A percentile compares a stretch with the other conserved stretches of the same genome.
Evolutionary conservation across 2,329 filamentous ascomycete species (phyloP).

Genomic region (Diplodia sapinea): DNA sequence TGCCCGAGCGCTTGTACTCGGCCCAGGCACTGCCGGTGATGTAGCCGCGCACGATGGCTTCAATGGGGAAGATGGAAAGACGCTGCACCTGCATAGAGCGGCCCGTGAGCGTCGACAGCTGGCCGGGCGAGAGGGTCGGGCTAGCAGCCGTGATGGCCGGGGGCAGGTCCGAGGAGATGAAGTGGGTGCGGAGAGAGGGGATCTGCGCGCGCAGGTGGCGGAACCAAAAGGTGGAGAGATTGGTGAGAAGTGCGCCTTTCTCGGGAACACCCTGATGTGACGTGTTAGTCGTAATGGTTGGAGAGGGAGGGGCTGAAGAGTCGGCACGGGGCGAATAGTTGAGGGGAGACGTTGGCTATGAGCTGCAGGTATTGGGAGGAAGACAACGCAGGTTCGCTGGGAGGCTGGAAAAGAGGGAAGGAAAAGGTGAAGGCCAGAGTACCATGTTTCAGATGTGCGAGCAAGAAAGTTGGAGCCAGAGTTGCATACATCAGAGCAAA

Average conservation of each 20-base stretch:
- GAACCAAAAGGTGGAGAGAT: conserved; percentile 74
- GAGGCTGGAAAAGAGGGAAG: background rate
- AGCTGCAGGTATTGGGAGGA: background rate
- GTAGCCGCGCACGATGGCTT: conserved; percentile 88
- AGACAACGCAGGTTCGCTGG: background rate
- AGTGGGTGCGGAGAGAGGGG: conserved; percentile 67
- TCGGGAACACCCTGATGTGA: conserved; percentile 62
- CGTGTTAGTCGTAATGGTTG: conserved; percentile 12
- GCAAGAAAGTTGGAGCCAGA: background rate
- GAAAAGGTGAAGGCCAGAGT: background rate
- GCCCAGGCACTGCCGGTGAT: conserved; percentile 84
- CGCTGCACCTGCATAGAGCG: conserved; percentile 80
- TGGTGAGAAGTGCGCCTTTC: conserved; percentile 71
- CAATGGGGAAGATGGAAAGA: conserved; percentile 76
- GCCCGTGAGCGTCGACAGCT: conserved; percentile 55
- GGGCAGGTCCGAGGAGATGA: conserved; percentile 65
- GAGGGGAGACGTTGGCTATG: background rate
- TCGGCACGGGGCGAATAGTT: background rate
- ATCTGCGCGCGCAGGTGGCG: conserved; percentile 61
- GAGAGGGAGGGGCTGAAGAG: background rate
- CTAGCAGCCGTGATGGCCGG: conserved; percentile 47
- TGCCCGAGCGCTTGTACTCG: conserved; percentile 75
- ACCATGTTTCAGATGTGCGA: too few species aligned
- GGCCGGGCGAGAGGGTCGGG: conserved; percentile 31
- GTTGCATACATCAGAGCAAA: background rate